Evolutionary conservation across 306 rosid species (phyloP).

Genomic region (Trifolium subterraneum): DNA sequence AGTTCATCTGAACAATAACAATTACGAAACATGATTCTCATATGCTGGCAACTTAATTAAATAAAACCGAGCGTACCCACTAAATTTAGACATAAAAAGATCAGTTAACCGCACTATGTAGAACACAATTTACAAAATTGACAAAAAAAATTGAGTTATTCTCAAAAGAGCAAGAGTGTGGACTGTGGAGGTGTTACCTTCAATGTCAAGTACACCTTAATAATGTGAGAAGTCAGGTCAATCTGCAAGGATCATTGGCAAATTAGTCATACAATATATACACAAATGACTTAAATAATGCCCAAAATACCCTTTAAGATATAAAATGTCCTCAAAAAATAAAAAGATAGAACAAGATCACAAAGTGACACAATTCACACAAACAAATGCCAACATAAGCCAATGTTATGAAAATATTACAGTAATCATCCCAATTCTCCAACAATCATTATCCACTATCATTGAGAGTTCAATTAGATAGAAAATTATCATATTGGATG

Average conservation of each 20-base stretch:
- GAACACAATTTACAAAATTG: constrained; percentile 23
- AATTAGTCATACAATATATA: constrained; percentile 39
- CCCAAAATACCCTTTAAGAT: constrained; percentile 18
- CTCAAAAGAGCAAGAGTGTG: constrained; percentile 28
- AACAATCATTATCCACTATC: neutral
- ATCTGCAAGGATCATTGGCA: constrained; percentile 64
- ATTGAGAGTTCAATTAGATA: neutral
- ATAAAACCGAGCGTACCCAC: neutral
- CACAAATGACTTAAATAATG: constrained; percentile 6
- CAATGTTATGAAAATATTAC: constrained; percentile 1
- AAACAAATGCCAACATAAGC: neutral
- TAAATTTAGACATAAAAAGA: constrained; percentile 20
- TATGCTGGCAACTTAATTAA: constrained; percentile 15
- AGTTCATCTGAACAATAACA: neutral
- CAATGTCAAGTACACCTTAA: constrained; percentile 83
- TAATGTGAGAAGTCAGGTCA: constrained; percentile 84
- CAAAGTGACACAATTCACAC: no score
- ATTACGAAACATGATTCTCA: constrained; percentile 12
- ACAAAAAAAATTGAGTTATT: neutral
- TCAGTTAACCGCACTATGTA: neutral
- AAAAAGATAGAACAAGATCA: no score
- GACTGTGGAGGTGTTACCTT: constrained; percentile 60
- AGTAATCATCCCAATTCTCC: constrained; percentile 17
- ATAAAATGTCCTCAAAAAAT: constrained; percentile 13
- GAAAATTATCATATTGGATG: neutral